These are phyloP conservation scores for Exophiala aquamarina DNA, from an alignment of 2,329 filamentous ascomycete genomes.

Conservation along the genomic window DNA sequence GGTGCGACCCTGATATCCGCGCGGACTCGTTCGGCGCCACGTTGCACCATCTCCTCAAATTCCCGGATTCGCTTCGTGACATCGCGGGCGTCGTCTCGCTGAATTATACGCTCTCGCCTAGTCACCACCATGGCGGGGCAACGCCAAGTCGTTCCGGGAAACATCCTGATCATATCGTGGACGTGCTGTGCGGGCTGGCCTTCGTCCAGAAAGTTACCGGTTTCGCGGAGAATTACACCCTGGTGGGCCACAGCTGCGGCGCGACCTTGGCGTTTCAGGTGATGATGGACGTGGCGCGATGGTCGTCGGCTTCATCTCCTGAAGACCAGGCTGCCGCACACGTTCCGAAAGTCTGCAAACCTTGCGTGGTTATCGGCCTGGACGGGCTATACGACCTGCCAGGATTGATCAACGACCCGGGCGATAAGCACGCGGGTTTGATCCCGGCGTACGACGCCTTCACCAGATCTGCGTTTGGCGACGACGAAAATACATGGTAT, in stretches of 20 bases:
- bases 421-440: conserved; percentile 23
- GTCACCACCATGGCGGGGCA: conserved; percentile 35
- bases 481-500: conserved; percentile 52
- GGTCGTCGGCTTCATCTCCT: too few relatives aligned
- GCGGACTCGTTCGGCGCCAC: conserved; percentile 27
- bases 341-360: conserved; percentile 38
- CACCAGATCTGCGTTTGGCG: conserved; percentile 61
- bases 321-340: conserved; percentile 15
- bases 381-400: conserved; percentile 68
- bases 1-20: conserved; percentile 58
- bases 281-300: conserved; percentile 46
- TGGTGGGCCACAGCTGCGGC: conserved; percentile 64
- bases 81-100: conserved; percentile 49
- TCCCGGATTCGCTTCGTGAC: background rate
- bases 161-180: conserved; percentile 63
- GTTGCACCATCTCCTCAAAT: conserved; percentile 55
- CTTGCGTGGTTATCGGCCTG: conserved; percentile 59
- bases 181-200: conserved; percentile 54
- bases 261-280: conserved; percentile 65
- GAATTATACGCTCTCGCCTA: conserved; percentile 63
- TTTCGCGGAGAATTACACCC: conserved; percentile 51
- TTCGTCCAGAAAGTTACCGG: conserved; percentile 51
- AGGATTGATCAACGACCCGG: conserved; percentile 47
- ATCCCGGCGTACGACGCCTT: conserved; percentile 54
- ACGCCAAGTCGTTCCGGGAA: conserved; percentile 44